A percentile compares a stretch with the other conserved stretches of the same genome.
Conservation (phyloP, 108 stramenopile species). For the Bacterosira constricta region DNA sequence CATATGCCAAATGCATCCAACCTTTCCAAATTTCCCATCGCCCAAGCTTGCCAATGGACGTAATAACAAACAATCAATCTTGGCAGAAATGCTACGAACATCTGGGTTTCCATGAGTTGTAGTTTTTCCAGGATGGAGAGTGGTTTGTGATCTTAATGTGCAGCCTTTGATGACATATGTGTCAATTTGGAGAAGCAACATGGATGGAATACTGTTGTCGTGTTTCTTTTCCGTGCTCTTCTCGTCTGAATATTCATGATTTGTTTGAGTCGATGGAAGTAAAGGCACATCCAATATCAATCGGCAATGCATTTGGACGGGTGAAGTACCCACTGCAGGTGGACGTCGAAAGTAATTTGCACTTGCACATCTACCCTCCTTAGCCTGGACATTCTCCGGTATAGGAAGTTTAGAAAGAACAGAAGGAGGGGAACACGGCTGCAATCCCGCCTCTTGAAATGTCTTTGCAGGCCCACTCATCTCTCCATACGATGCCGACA, state of each 20-base stretch:
- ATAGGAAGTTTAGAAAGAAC: slow-evolving; percentile 3
- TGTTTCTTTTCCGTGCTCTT: too few relatives aligned
- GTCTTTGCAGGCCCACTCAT: slow-evolving; percentile 2
- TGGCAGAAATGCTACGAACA: slow-evolving; percentile 6
- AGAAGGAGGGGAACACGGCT: neutral
- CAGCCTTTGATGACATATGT: slow-evolving; percentile 24
- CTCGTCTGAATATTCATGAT: too few relatives aligned
- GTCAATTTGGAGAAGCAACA: slow-evolving; percentile 35
- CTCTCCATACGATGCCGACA: neutral
- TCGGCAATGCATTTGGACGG: slow-evolving; percentile 42
- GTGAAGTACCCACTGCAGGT: slow-evolving; percentile 22
- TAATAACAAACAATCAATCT: slow-evolving; percentile 30
- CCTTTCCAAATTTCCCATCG: slow-evolving; percentile 15
- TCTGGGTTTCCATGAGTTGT: slow-evolving; percentile 31
- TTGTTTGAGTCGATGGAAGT: too few relatives aligned
- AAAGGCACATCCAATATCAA: slow-evolving; percentile 17
- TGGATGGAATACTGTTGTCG: slow-evolving; percentile 1
- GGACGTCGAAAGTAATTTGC: slow-evolving; percentile 12
- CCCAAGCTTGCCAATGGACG: slow-evolving; percentile 22
- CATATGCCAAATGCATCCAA: slow-evolving; percentile 27
- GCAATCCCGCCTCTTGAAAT: slow-evolving; percentile 15
- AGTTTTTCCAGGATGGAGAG: neutral
- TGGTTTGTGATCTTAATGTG: slow-evolving; percentile 4
- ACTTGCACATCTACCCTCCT: neutral
- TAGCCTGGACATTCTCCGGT: neutral